Percentiles rank a stretch among this genome's conserved stretches.
phyloP scores from a whole-genome alignment of 805 yeast genomes.

The Hanseniaspora vineae region DNA sequence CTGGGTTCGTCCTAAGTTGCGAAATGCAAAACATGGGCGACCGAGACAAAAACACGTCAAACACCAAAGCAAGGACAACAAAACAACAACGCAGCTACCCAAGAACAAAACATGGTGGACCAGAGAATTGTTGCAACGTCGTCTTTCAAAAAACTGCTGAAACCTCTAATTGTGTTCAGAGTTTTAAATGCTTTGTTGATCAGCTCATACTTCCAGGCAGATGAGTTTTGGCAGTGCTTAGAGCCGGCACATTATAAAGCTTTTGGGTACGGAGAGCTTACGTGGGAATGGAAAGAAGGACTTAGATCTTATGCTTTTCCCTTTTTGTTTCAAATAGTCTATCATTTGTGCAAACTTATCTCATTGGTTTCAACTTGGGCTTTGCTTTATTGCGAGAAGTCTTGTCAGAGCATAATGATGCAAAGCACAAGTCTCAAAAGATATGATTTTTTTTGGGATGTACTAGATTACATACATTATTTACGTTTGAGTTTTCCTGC shows the following conservation, averaged over 20 bases:
- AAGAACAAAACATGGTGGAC: not conserved
- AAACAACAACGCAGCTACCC: not conserved
- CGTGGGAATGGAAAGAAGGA: constrained; percentile 89
- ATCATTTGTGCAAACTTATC: constrained; percentile 25
- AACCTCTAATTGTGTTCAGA: not conserved
- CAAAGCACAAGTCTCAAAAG: not conserved
- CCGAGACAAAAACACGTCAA: no score
- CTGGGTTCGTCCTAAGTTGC: no score
- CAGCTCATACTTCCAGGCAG: constrained; percentile 84
- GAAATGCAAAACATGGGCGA: no score
- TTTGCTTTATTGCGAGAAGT: not conserved
- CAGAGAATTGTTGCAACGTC: not conserved
- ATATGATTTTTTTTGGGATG: constrained; percentile 4
- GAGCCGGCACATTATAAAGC: constrained; percentile 79
- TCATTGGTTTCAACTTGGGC: constrained; percentile 6
- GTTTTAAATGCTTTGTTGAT: constrained; percentile 14
- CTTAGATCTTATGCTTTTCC: constrained; percentile 77
- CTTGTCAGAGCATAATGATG: not conserved
- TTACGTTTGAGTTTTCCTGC: constrained; percentile 14
- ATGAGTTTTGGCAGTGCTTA: constrained; percentile 84
- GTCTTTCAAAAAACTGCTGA: not conserved
- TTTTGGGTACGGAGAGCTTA: constrained; percentile 67
- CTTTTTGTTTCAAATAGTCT: constrained; percentile 36
- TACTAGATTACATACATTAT: constrained; percentile 3
- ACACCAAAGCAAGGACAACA: not conserved